Base-by-base conservation (phyloP, 108 stramenopile species). In the Ochromonas danica region DNA sequence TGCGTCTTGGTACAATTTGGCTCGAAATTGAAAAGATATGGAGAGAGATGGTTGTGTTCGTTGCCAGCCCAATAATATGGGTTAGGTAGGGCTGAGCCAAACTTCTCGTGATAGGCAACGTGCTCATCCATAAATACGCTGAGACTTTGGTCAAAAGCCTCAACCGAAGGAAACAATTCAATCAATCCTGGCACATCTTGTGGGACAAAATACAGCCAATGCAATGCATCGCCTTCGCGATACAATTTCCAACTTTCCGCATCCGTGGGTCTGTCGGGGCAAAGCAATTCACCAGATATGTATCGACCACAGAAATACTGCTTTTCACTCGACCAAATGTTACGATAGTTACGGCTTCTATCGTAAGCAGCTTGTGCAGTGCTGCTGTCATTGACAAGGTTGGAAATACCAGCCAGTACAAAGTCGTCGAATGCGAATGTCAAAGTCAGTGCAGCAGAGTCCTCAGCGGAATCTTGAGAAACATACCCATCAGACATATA, bases 11-110 rank as follows among this genome's bases (percentile, higher is more conserved):
- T 75, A 41, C 72, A 75, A 60, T 75, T 41, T 10, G 36, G 2
- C 1, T 2, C 61, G 1, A 1, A 78, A 31, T 6, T 43, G 75
- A 81, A 81, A 57, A n/a, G 31, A 40, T 43, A 81, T 30, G 70
- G 62, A 10, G 43, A 14, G 25, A 67, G 27, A 28, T 61, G 10
- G 30, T 31, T 28, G 0, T 38, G 61, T 74, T 81, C 81, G 38
- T 81, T 81, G 51, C 81, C 81, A 3, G 51, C 81, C 81, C 81
- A 81, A 41, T 61, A 81, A 41, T 78, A 81, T 3, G 81, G 81
- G 42, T 81, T 81, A 62, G 81, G 81, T 22, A 81, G 33, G 38
- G 40, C 1, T 36, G 35, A n/a, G 35, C 80, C 80, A 43, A 71
- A 30, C 43, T 31, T 28, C 71, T 67, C 62, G 39, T 71, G 1